These are phyloP conservation scores for Naganishia kalamii DNA, from an alignment of 768 basidiomycete genomes.

Conservation along the genomic window DNA sequence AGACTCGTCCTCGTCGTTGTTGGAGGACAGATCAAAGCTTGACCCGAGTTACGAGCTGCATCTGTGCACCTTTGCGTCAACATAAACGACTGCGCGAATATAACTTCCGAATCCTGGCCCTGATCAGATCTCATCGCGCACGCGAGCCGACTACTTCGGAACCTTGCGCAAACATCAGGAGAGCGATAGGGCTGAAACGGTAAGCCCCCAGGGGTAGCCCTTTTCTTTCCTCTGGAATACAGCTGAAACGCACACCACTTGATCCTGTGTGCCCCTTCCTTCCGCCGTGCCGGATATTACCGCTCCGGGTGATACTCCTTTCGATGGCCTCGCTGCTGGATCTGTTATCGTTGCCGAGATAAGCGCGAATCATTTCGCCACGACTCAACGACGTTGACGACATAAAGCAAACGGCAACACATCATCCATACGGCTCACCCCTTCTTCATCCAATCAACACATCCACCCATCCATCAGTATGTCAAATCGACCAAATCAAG, in stretches of 20 bases:
- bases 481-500: slow-evolving; percentile 16
- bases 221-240: no score
- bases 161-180: no score
- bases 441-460: neutral
- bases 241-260: neutral
- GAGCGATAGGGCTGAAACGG: no score
- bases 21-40: no score
- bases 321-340: neutral
- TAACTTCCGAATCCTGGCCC: no score
- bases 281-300: neutral
- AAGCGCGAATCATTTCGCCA: neutral
- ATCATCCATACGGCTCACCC: neutral
- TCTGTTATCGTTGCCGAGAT: neutral
- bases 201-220: no score
- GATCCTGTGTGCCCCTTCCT: neutral
- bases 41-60: no score
- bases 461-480: neutral
- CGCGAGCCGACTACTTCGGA: no score
- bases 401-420: neutral
- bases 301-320: neutral
- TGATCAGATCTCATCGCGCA: no score
- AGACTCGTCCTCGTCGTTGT: no score
- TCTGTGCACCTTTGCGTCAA: no score
- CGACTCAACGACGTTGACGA: neutral
- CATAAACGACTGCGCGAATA: no score